A percentile compares a stretch with the other conserved stretches of the same genome.
These are phyloP conservation scores for Exserohilum rostratum DNA, from an alignment of 2,329 filamentous ascomycete species.

Conservation along the genomic window DNA sequence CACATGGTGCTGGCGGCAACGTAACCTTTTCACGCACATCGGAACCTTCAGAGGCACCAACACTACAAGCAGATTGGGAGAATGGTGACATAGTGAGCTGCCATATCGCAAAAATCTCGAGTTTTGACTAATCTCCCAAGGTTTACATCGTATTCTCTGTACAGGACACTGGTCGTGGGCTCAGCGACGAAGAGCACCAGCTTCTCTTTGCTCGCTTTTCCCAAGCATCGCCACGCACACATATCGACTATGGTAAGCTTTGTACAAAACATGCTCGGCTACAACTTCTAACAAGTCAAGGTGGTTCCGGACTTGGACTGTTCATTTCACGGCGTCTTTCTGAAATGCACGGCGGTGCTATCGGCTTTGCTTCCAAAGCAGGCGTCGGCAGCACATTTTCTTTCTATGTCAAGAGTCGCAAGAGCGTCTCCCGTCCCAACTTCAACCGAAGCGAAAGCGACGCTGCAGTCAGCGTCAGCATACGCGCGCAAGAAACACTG, in stretches of 20 bases:
- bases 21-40: slow-evolving; percentile 20
- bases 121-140: slow-evolving; percentile 16
- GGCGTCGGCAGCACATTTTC: slow-evolving; percentile 40
- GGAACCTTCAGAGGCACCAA: slow-evolving; percentile 16
- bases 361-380: slow-evolving; percentile 33
- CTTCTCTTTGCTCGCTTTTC: slow-evolving; percentile 43
- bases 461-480: slow-evolving; percentile 10
- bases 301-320: slow-evolving; percentile 41
- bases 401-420: slow-evolving; percentile 40
- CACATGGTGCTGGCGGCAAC: slow-evolving; percentile 35
- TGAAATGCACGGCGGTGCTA: slow-evolving; percentile 41
- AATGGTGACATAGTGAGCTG: slow-evolving; percentile 25
- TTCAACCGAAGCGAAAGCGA: slow-evolving; percentile 12
- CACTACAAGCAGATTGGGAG: slow-evolving; percentile 43
- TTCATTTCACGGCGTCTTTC: slow-evolving; percentile 40
- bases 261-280: neutral
- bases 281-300: neutral
- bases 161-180: slow-evolving; percentile 49
- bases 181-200: slow-evolving; percentile 46
- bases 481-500: slow-evolving; percentile 17
- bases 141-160: slow-evolving; percentile 49
- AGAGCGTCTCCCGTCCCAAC: slow-evolving; percentile 3
- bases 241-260: slow-evolving; percentile 42
- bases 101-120: neutral
- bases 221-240: slow-evolving; percentile 41